phyloP scores from a whole-genome alignment of 2,329 filamentous ascomycete genomes.

The Teratosphaeria gauchensis region DNA sequence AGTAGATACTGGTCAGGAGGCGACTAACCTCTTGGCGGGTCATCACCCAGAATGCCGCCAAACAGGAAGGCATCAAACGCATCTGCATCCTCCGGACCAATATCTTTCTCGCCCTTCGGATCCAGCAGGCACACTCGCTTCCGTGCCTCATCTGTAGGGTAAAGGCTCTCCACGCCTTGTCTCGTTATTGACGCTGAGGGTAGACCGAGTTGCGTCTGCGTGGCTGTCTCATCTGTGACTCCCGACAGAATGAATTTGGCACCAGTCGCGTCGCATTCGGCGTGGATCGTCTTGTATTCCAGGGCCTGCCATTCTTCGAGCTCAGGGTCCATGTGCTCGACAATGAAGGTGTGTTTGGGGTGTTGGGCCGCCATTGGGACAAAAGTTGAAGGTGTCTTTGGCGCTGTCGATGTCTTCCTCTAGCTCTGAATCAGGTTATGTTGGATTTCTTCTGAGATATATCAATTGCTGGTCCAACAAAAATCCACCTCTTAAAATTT shows the following conservation, averaged over 20 bases:
- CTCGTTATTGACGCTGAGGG: constrained; percentile 5
- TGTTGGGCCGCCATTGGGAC: neutral
- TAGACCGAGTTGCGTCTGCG: constrained; percentile 7
- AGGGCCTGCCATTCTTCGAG: constrained; percentile 88
- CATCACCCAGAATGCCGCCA: constrained; percentile 90
- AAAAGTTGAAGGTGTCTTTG: too few relatives aligned
- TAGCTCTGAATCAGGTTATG: too few relatives aligned
- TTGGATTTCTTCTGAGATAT: too few relatives aligned
- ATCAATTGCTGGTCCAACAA: too few relatives aligned
- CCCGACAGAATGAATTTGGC: constrained; percentile 37
- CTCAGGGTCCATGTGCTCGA: constrained; percentile 93
- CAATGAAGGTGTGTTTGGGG: constrained; percentile 65
- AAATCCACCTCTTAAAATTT: neutral
- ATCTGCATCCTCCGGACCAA: constrained; percentile 73
- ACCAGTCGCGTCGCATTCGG: constrained; percentile 60
- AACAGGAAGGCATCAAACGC: constrained; percentile 88
- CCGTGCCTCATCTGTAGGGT: constrained; percentile 51
- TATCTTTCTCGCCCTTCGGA: constrained; percentile 69
- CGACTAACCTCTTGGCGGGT: constrained; percentile 71
- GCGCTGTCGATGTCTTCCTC: too few relatives aligned
- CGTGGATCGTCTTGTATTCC: constrained; percentile 81
- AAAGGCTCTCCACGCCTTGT: constrained; percentile 69
- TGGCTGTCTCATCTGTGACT: constrained; percentile 31
- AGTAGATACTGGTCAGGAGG: neutral
- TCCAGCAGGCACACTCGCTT: constrained; percentile 79